Evolutionary conservation across 169 alveolate genomes (phyloP), one percentile per base, ranked within the genome.

Genomic region (Toxoplasma gondii): DNA sequence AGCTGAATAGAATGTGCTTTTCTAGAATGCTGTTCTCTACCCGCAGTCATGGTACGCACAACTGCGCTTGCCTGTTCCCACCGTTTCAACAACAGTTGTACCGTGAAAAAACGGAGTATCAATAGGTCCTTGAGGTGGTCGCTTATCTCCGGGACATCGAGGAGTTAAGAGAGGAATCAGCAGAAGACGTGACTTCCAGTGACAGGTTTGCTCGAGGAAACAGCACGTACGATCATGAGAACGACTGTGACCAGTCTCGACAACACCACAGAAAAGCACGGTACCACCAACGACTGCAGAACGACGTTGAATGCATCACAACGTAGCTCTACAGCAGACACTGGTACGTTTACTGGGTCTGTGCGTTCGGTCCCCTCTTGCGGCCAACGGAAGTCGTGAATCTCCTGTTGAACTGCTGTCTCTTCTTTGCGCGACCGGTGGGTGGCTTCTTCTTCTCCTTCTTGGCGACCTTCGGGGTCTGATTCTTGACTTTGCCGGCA

Each of bases 401-500:
- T 96, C 99, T 98, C 95, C 99, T 98, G 97, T 98, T 98, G 98
- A 98, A 98, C 96, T 98, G 99, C 95, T 97, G 98, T 96, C 99
- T 98, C 98, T 99, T 99, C 98, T 98, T 99, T 39, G 99, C 99
- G 94, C 99, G 98, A 91, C 99, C 99, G 36, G 99, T 98, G 86
- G 97, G 97, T 58, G 98, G 97, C 98, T 98, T 98, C 98, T 97
- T 98, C 98, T 99, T 98, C 97, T 98, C 99, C 96, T 97, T 98
- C 96, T 98, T 98, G 81, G 98, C 99, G 74, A 98, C 99, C 97
- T 99, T 98, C 94, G 99, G 99, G 86, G 99, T 98, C 96, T 99
- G 99, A 95, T 98, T 98, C 98, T 99, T 99, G 91, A 99, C 99
- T 97, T 99, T 99, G 88, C 99, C 99, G 84, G 99, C 99, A 96